Base-by-base conservation (phyloP, 2,329 filamentous ascomycete genomes). In the Septoria petroselini region DNA sequence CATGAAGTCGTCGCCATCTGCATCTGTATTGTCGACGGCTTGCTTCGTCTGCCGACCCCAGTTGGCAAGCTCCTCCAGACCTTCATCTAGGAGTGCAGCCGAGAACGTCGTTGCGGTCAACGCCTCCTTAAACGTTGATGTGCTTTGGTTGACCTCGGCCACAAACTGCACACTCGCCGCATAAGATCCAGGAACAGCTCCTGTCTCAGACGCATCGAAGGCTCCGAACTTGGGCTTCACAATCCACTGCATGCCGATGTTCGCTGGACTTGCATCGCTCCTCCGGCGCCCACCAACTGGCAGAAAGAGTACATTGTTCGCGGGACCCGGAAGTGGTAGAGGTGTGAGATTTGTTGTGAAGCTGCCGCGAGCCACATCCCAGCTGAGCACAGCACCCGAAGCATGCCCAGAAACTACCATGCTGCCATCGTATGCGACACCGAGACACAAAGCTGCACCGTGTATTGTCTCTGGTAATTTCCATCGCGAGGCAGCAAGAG, bases 341-440 rank as follows among this genome's bases (percentile, higher is more conserved):
- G 64, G 62, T 6, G 62, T 57, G 39, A 91, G 64, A 44, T 84
- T 82, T 2, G 82, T 79, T 1, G 80, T 78, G 54, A 86, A 85
- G 52, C 81, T 82, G 52, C 81, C 80, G 58, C 84, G 83, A 30
- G 82, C 82, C 19, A 91, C 77, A 65, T 88, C 88, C 91, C 91
- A 97, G 46, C 79, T 77, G 25, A 88, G 73, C 33, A 96, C 78
- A 62, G 86, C 87, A 42, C 91, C 91, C 60, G 80, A 86, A 14
- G 80, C 74, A 64, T 97, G 91, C 4, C 91, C 91, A 2, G 90
- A 90, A 19, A 95, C 70, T 17, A 96, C 73, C 6, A 77, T 80
- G 35, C 85, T 90, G 19, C 88, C 87, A 66, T 96, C 91, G 68
- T 93, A 91, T 63, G 82, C 91, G 45, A 94, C 70, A 15, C 80